Base-by-base conservation (phyloP, 352 stramenopile species). In the Phytophthora ramorum region DNA sequence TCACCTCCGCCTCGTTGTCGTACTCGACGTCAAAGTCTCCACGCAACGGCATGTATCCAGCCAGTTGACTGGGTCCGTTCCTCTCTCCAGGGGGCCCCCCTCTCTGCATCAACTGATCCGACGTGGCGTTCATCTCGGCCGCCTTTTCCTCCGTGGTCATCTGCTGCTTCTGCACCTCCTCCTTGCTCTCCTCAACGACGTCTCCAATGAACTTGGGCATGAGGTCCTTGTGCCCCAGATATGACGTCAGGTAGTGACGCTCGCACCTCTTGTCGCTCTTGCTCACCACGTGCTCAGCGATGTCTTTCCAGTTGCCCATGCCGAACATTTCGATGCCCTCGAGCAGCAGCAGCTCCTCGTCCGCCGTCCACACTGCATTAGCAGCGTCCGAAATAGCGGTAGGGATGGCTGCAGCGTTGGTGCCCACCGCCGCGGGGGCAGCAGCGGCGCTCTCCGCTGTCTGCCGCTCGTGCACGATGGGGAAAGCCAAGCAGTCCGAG, bases 1-100 rank as follows among this genome's bases (percentile, higher is more conserved):
- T 92, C 48, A 98, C 53, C 77, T 99, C 97, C 1, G 97, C 97
- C 48, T 99, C 96, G 63, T 99, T 99, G 55, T 99, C 95, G 75
- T 97, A 98, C 81, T 99, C 97, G 34, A 99, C 91, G 60, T 99
- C 97, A 83, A 99, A 99, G 63, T 99, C 97, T 9, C 95, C 92
- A 57, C 97, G 93, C 22, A 98, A 85, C 7, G 97, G 96, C 93
- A 99, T 98, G 78, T 98, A 99, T 16, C 97, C 97, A 0, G 91
- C 87, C 13, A 96, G 56, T 45, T 76, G 68, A 48, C 71, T 70
- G 0, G 66, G 49, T 28, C 50, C 63, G 47, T 46, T 68, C 24
- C 67, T 60, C 47, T 76, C 69, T 49, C 52, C 62, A 40, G 46
- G 54, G 14, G 24, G 59, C 16, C 2, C 2, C 26, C 30, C 47